Evolutionary conservation across 1,284 basidiomycete genomes (phyloP).

Genomic region (Agroathelia rolfsii): DNA sequence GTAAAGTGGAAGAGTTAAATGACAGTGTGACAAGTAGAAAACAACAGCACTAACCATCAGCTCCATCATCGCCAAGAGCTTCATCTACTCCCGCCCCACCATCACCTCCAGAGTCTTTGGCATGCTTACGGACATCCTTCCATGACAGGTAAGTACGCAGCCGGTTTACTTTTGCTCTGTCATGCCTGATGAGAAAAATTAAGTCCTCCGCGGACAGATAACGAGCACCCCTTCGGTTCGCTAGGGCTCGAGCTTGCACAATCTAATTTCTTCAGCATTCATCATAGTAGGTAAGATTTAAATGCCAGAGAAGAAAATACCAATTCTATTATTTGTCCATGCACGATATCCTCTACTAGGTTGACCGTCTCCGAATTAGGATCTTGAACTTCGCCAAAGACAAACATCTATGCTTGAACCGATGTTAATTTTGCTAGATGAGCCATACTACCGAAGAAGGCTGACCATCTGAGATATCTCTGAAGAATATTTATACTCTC

Average conservation of each 20-base stretch:
- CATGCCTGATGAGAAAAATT: constrained; percentile 93
- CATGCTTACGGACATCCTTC: constrained; percentile 96
- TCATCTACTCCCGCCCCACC: constrained; percentile 75
- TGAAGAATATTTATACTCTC: constrained; percentile 60
- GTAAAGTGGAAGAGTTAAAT: constrained; percentile 1
- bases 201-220: constrained; percentile 90
- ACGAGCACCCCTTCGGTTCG: constrained; percentile 74
- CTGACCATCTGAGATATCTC: constrained; percentile 78
- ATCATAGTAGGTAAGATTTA: not conserved
- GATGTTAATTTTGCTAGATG: not conserved
- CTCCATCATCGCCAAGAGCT: constrained; percentile 68
- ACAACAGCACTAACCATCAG: constrained; percentile 41
- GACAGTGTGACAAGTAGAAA: constrained; percentile 2
- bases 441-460: not conserved
- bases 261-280: constrained; percentile 42
- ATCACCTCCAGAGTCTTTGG: constrained; percentile 79
- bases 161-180: constrained; percentile 89
- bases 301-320: constrained; percentile 32
- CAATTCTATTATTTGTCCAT: constrained; percentile 87
- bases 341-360: constrained; percentile 93
- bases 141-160: constrained; percentile 92
- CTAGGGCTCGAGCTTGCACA: constrained; percentile 80
- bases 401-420: constrained; percentile 70
- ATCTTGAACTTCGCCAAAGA: constrained; percentile 92
- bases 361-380: constrained; percentile 82